Evolutionary conservation across 805 yeast genomes (phyloP).

Genomic region (Ogataea pilisensis): DNA sequence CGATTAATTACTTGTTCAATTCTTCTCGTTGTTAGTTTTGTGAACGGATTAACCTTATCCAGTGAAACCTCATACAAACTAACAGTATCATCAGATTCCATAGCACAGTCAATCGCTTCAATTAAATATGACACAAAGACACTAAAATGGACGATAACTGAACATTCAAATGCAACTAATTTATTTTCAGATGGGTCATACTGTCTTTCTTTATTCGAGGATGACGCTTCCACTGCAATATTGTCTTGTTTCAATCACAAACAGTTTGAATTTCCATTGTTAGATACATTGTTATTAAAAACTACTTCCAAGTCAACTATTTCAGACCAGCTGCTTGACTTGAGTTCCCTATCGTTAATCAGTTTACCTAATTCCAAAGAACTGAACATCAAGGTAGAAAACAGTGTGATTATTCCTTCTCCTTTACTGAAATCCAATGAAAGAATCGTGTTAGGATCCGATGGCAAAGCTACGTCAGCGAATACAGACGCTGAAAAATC

Average conservation of each 20-base stretch:
- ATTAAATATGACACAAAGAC: conserved; percentile 2
- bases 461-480: conserved; percentile 9
- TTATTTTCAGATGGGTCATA: conserved; percentile 9
- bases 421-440: conserved; percentile 11
- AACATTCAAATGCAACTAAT: neutral
- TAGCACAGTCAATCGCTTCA: conserved; percentile 7
- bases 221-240: neutral
- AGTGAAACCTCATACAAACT: conserved; percentile 4
- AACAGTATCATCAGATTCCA: conserved; percentile 3
- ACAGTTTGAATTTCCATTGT: conserved; percentile 15
- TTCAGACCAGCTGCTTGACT: neutral
- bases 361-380: neutral
- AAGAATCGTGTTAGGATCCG: conserved; percentile 7
- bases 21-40: neutral
- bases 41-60: conserved; percentile 1
- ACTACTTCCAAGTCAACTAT: neutral
- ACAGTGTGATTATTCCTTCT: conserved; percentile 4
- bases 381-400: conserved; percentile 6
- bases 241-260: conserved; percentile 23
- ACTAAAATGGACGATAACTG: conserved; percentile 5
- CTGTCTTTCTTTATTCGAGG: conserved; percentile 15
- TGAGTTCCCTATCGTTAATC: conserved; percentile 16
- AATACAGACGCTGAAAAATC: conserved; percentile 29
- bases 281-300: conserved; percentile 8
- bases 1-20: neutral